phyloP scores from a whole-genome alignment of 2,329 filamentous ascomycete genomes.

The Calonectria pauciramosa region DNA sequence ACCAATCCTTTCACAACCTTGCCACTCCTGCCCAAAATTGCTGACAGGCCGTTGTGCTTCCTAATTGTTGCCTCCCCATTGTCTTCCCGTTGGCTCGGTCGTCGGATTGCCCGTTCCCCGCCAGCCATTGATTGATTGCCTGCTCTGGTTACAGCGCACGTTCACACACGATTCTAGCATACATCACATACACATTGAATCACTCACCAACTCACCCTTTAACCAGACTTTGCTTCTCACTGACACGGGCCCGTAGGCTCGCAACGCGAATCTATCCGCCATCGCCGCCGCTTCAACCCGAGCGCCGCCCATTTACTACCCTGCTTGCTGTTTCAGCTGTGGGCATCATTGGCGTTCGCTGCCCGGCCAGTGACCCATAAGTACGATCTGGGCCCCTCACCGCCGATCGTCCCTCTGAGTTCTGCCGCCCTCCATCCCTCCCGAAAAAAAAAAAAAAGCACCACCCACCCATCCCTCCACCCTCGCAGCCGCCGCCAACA shows the following conservation, averaged over 20 bases:
- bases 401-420: slow-evolving; percentile 43
- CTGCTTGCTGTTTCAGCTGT: slow-evolving; percentile 27
- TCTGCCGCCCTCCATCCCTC: slow-evolving; percentile 44
- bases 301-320: slow-evolving; percentile 16
- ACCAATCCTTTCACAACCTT: slow-evolving; percentile 36
- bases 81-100: slow-evolving; percentile 34
- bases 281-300: slow-evolving; percentile 21
- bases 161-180: background rate
- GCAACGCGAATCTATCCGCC: background rate
- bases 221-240: background rate
- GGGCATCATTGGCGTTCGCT: slow-evolving; percentile 27
- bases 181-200: slow-evolving; percentile 3
- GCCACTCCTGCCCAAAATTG: slow-evolving; percentile 27
- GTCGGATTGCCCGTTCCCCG: slow-evolving; percentile 21
- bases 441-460: slow-evolving; percentile 13
- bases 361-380: slow-evolving; percentile 36
- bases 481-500: slow-evolving; percentile 23
- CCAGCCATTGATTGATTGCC: slow-evolving; percentile 15
- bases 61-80: slow-evolving; percentile 30
- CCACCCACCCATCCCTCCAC: slow-evolving; percentile 17
- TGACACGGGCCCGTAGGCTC: slow-evolving; percentile 10
- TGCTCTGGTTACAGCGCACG: background rate
- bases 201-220: slow-evolving; percentile 8
- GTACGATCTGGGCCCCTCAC: slow-evolving; percentile 47
- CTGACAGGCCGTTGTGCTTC: slow-evolving; percentile 36